Percentiles rank a stretch among this genome's conserved stretches.
These are phyloP conservation scores for Candida tibetensis DNA, from an alignment of 805 yeast species.

Conservation along the genomic window DNA sequence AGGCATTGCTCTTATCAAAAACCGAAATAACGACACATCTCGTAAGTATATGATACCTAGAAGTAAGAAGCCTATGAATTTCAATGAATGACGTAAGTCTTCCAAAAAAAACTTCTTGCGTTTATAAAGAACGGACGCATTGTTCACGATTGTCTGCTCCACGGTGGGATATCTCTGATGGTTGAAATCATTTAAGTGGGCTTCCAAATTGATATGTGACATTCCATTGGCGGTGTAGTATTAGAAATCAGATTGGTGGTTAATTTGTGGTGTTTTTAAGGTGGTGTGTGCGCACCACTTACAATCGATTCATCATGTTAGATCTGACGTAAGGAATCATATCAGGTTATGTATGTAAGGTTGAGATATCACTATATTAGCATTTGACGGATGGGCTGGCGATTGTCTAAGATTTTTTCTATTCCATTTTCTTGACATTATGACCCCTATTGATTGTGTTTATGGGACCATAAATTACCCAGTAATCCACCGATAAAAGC, in stretches of 20 bases:
- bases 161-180: slow-evolving; percentile 31
- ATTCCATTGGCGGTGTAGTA: no score
- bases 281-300: no score
- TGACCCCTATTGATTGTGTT: no score
- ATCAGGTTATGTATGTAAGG: no score
- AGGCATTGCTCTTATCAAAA: slow-evolving; percentile 22
- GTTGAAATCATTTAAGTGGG: slow-evolving; percentile 25
- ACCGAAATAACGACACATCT: slow-evolving; percentile 38
- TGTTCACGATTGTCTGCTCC: slow-evolving; percentile 41
- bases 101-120: slow-evolving; percentile 39
- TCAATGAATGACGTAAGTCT: slow-evolving; percentile 33
- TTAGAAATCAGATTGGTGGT: neutral
- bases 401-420: no score
- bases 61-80: slow-evolving; percentile 33
- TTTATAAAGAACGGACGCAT: slow-evolving; percentile 39
- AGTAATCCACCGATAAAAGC: no score
- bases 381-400: no score
- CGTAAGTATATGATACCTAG: slow-evolving; percentile 38
- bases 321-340: no score
- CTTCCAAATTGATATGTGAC: slow-evolving; percentile 13
- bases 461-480: no score
- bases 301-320: no score
- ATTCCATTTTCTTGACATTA: no score
- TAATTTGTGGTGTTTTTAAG: neutral
- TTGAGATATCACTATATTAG: no score